Conservation (phyloP, 2,329 filamentous ascomycete genomes). For the Metarhizium humberi region DNA sequence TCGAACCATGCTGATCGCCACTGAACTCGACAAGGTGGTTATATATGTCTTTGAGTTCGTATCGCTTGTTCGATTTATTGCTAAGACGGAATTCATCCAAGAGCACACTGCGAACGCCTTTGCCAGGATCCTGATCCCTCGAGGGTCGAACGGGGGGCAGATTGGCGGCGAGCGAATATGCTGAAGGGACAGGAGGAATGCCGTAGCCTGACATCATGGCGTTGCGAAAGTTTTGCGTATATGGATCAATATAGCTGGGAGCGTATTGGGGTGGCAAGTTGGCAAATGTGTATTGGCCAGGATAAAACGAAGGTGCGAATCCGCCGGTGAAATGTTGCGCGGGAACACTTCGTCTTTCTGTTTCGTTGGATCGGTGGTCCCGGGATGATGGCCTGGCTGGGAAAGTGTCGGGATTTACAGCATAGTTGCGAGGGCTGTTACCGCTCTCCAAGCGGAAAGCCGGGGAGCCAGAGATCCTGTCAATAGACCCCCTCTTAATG, state of each 20-base stretch:
- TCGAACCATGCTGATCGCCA: conserved; percentile 89
- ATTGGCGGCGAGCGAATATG: conserved; percentile 17
- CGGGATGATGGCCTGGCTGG: conserved; percentile 23
- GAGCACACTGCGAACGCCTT: conserved; percentile 58
- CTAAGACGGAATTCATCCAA: conserved; percentile 74
- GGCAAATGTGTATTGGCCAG: conserved; percentile 18
- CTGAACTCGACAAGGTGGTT: conserved; percentile 86
- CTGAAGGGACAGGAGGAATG: conserved; percentile 23
- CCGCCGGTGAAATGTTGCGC: conserved; percentile 20
- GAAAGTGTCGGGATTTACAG: conserved; percentile 28
- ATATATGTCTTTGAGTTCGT: conserved; percentile 84
- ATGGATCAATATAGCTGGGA: conserved; percentile 26
- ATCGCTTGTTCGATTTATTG: conserved; percentile 62
- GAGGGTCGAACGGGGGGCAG: conserved; percentile 25
- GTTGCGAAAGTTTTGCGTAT: conserved; percentile 26
- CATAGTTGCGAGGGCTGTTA: conserved; percentile 16
- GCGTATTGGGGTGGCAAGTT: conserved; percentile 25
- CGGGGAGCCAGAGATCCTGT: conserved; percentile 26
- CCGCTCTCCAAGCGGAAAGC: conserved; percentile 20
- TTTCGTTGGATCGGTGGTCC: conserved; percentile 25
- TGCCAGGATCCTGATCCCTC: conserved; percentile 48
- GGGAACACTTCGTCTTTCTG: conserved; percentile 26
- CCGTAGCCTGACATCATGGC: conserved; percentile 22
- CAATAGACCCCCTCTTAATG: conserved; percentile 28
- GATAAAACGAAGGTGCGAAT: conserved; percentile 22